Conservation (phyloP, 768 basidiomycete genomes). For the Leccinum boreale region DNA sequence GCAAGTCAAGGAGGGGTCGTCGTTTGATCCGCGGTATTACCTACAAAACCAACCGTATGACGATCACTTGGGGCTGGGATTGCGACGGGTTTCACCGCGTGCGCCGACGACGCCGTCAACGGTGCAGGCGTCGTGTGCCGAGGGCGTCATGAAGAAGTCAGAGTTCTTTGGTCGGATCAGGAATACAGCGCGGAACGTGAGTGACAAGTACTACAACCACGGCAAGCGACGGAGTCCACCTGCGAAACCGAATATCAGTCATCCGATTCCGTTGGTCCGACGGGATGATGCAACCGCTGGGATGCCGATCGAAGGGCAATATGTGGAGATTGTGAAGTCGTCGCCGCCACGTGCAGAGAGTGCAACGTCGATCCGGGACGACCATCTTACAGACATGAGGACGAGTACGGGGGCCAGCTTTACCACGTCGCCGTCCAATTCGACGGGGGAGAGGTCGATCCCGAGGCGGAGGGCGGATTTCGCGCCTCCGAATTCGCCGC, state of each 20-base stretch:
- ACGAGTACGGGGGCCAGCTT: conserved; percentile 46
- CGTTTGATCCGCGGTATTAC: conserved; percentile 16
- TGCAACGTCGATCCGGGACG: conserved; percentile 42
- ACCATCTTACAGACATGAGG: conserved; percentile 25
- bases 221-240: conserved; percentile 34
- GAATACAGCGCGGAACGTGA: conserved; percentile 65
- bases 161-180: conserved; percentile 65
- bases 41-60: conserved; percentile 17
- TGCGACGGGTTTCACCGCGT: conserved; percentile 48
- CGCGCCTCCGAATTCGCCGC: conserved; percentile 51
- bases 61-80: conserved; percentile 38
- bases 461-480: conserved; percentile 70
- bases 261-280: conserved; percentile 46
- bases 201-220: conserved; percentile 46
- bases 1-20: conserved; percentile 15
- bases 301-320: conserved; percentile 32
- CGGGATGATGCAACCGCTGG: conserved; percentile 13
- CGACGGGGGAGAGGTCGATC: conserved; percentile 62
- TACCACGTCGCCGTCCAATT: conserved; percentile 57
- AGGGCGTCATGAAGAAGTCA: conserved; percentile 64
- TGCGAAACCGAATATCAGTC: conserved; percentile 53
- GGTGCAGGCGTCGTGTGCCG: conserved; percentile 33
- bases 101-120: conserved; percentile 40
- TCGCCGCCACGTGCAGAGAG: conserved; percentile 15
- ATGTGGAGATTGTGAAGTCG: conserved; percentile 29